Evolutionary conservation across 495 filamentous ascomycete species (phyloP).

Genomic region (Hypoxylon fuscum): DNA sequence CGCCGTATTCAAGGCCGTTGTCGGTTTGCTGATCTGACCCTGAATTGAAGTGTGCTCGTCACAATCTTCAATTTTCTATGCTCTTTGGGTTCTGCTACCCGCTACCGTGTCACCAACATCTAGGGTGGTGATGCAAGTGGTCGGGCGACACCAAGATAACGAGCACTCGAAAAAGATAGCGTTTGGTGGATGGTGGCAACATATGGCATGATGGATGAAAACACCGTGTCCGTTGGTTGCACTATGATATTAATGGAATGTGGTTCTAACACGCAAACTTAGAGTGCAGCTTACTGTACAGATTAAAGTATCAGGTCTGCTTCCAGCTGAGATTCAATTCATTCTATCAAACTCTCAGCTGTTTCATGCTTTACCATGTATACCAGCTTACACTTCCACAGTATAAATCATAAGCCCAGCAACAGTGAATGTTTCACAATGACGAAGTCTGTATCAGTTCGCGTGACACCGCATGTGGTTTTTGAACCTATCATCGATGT

Average conservation of each 20-base stretch:
- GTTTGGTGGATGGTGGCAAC: not conserved
- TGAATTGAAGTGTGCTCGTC: too few relatives aligned
- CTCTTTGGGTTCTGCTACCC: slow-evolving; percentile 3
- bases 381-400: slow-evolving; percentile 7
- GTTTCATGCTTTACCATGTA: slow-evolving; percentile 11
- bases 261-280: too few relatives aligned
- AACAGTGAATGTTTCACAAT: slow-evolving; percentile 29
- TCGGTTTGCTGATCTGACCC: slow-evolving; percentile 7
- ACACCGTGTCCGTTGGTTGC: too few relatives aligned
- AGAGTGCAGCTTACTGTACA: too few relatives aligned
- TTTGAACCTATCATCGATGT: slow-evolving; percentile 28
- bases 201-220: too few relatives aligned
- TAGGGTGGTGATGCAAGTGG: not conserved
- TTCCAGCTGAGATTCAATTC: slow-evolving; percentile 1
- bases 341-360: not conserved
- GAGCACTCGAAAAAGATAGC: not conserved
- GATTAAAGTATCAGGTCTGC: too few relatives aligned
- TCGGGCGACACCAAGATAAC: not conserved
- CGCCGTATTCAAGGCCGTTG: not conserved
- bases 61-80: not conserved
- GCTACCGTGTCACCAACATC: not conserved
- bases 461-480: slow-evolving; percentile 23
- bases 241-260: too few relatives aligned
- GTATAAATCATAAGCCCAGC: slow-evolving; percentile 4
- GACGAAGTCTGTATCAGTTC: slow-evolving; percentile 35